Conservation (phyloP, 2,329 filamentous ascomycete genomes). For the Fusarium paranaense region DNA sequence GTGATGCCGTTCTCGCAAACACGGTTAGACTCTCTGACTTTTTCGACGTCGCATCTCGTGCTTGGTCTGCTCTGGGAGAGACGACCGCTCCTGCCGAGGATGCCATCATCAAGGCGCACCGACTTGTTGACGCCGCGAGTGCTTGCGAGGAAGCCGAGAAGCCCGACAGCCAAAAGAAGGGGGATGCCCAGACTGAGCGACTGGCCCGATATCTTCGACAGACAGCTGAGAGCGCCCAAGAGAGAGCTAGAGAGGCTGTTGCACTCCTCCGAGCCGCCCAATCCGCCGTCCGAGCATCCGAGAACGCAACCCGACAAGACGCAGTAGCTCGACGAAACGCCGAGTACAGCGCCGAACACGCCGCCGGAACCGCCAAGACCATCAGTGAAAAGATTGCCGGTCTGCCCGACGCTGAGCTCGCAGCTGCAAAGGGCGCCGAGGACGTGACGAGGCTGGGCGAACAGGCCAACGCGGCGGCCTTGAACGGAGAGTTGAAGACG, state of each 20-base stretch:
- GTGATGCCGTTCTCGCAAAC: conserved; percentile 12
- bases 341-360: conserved; percentile 17
- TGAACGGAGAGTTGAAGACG: conserved; percentile 18
- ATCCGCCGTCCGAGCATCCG: conserved; percentile 14
- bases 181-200: conserved; percentile 4
- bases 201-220: conserved; percentile 21
- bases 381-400: neutral
- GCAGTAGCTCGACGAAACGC: conserved; percentile 6
- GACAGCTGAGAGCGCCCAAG: conserved; percentile 25
- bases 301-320: conserved; percentile 15
- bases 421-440: conserved; percentile 16
- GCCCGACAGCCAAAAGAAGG: conserved; percentile 21
- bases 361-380: neutral
- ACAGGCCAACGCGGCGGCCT: conserved; percentile 19
- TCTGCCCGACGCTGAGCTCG: conserved; percentile 17
- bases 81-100: conserved; percentile 28
- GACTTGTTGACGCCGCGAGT: conserved; percentile 18
- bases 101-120: conserved; percentile 20
- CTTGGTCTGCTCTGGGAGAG: conserved; percentile 25
- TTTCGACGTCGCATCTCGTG: conserved; percentile 20
- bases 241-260: conserved; percentile 21
- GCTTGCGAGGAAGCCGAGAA: conserved; percentile 26
- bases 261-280: conserved; percentile 21
- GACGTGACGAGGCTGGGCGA: conserved; percentile 16
- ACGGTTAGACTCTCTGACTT: conserved; percentile 11